phyloP scores from a whole-genome alignment of 179 eudicot species.

The Drosera spatulata region DNA sequence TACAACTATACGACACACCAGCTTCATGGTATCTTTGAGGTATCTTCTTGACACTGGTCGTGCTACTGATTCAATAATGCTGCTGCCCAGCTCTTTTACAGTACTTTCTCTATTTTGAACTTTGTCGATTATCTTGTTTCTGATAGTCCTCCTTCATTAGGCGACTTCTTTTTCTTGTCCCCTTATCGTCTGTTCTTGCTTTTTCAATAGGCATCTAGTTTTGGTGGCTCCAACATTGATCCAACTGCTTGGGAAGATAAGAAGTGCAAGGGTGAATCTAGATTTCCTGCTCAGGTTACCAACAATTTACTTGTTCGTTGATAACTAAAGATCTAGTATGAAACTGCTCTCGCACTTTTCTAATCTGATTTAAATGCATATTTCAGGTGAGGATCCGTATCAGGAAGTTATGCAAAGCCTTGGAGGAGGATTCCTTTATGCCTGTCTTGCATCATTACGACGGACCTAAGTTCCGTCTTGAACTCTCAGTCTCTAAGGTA shows the following conservation, averaged over 20 bases:
- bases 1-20: conserved; percentile 96
- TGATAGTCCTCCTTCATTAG: neutral
- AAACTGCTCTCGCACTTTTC: neutral
- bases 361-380: neutral
- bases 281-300: conserved; percentile 95
- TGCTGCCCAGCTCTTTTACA: neutral
- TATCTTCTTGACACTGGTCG: conserved; percentile 20
- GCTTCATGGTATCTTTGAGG: conserved; percentile 96
- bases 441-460: conserved; percentile 97
- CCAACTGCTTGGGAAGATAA: conserved; percentile 99
- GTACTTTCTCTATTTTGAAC: too few relatives aligned
- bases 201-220: conserved; percentile 63
- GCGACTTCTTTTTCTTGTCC: neutral
- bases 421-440: conserved; percentile 96
- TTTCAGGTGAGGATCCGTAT: conserved; percentile 70
- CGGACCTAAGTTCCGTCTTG: conserved; percentile 96
- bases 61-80: neutral
- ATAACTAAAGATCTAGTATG: neutral
- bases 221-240: conserved; percentile 91
- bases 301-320: neutral
- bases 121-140: neutral
- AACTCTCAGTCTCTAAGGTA: conserved; percentile 90
- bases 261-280: conserved; percentile 94
- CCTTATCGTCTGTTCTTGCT: neutral
- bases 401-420: conserved; percentile 66